Evolutionary conservation across 805 yeast species (phyloP), one percentile per base, ranked within the genome.

Genomic region (Kazachstania viticola): DNA sequence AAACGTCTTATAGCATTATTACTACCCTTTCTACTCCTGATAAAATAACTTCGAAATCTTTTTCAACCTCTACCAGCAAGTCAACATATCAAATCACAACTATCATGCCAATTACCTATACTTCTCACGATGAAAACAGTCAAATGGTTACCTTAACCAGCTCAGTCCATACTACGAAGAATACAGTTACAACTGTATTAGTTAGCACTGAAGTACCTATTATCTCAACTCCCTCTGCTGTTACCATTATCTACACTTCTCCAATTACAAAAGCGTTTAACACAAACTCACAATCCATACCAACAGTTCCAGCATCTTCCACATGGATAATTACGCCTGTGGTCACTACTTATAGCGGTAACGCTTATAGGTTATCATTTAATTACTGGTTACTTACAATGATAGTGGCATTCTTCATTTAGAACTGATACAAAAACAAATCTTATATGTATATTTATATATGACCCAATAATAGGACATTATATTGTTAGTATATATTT

Each of bases 341-440:
- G 3, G 27, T 41, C n/a, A 33, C 32, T 15, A 33, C 40, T 11
- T 41, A 32, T 16, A 27, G 24, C 14, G 45, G 45, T 11, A n/a
- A 22, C n/a, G 41, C 36, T 22, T 21, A 12, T 9, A 18, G 16
- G 21, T 18, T 13, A 12, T 9, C 15, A 13, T n/a, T 15, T 19
- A 19, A 19, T 11, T 8, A 11, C 11, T 8, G 7, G 7, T 19
- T 19, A 8, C 11, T 19, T 8, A 19, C 9, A 8, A 19, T 19
- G 7, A 7, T 19, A 19, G 11, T 19, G 22, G 11, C n/a, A 6
- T 13, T 25, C 7, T 25, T n/a, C 14, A 5, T 25, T n/a, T n/a
- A n/a, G n/a, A n/a, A n/a, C n/a, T n/a, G n/a, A 9, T 25, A 25
- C n/a, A 14, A 6, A 14, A 5, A 25, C 27, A 14, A 25, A 25